Percentiles rank a stretch among this genome's conserved stretches.
Evolutionary conservation across 1,139 yeast species (phyloP).

Genomic region (Pneumocystis canis): DNA sequence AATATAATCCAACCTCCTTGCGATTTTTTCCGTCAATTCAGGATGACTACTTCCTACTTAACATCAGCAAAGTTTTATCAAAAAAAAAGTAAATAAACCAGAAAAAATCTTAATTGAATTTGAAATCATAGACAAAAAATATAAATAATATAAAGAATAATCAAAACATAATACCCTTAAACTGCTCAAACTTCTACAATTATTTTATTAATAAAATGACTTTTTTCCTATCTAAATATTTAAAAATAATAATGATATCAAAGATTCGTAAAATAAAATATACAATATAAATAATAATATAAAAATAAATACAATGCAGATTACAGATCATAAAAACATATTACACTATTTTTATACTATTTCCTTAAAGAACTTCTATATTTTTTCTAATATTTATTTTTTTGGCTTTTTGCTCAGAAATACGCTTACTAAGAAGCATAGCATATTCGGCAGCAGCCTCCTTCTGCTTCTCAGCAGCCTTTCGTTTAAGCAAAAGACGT

Average conservation of each 20-base stretch:
- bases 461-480: constrained; percentile 97
- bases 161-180: neutral
- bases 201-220: neutral
- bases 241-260: neutral
- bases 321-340: neutral
- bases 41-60: constrained; percentile 13
- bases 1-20: constrained; percentile 8
- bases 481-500: constrained; percentile 81
- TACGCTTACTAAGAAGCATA: constrained; percentile 94
- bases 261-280: neutral
- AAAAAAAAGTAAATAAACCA: constrained; percentile 2
- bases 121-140: constrained; percentile 4
- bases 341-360: neutral
- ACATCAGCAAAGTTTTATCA: neutral
- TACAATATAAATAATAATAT: neutral
- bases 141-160: neutral
- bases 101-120: constrained; percentile 15
- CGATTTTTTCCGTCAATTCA: constrained; percentile 13
- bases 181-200: neutral
- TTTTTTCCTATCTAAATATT: neutral
- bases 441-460: constrained; percentile 99
- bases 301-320: neutral
- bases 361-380: constrained; percentile 83
- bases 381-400: constrained; percentile 97
- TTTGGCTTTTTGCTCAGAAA: constrained; percentile 96